A percentile compares a stretch with the other conserved stretches of the same genome.
phyloP scores from a whole-genome alignment of 257 asterid species.

The Gentiana straminea region DNA sequence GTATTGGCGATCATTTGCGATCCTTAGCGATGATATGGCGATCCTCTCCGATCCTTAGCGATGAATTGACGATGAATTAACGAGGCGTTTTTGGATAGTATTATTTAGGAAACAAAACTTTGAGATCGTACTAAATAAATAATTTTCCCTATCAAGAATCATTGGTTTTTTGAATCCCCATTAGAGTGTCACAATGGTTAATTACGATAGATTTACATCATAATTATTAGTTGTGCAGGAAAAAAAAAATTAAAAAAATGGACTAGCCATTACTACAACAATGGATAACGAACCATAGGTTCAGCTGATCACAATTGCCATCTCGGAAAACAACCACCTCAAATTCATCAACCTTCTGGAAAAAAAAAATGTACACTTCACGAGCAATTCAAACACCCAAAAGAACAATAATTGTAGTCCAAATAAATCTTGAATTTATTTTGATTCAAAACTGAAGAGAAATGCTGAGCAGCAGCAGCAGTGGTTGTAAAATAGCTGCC shows the following conservation, averaged over 20 bases:
- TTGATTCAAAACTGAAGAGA: background rate
- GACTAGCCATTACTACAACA: background rate
- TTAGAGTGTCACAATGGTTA: too few relatives aligned
- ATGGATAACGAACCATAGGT: conserved; percentile 7
- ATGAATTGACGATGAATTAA: too few relatives aligned
- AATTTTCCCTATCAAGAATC: too few relatives aligned
- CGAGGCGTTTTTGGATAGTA: too few relatives aligned
- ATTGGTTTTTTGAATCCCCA: too few relatives aligned
- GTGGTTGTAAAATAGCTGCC: conserved; percentile 10
- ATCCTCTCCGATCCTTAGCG: too few relatives aligned
- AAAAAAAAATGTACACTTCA: background rate
- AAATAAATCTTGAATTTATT: background rate
- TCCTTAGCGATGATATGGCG: too few relatives aligned
- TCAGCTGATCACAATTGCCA: conserved; percentile 10
- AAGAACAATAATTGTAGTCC: conserved; percentile 1
- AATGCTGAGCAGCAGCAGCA: conserved; percentile 14
- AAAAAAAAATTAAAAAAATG: background rate
- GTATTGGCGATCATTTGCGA: too few relatives aligned
- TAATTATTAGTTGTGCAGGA: too few relatives aligned
- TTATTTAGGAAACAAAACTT: too few relatives aligned
- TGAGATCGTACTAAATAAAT: too few relatives aligned
- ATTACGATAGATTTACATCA: too few relatives aligned
- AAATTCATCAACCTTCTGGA: conserved; percentile 2
- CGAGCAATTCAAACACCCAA: background rate
- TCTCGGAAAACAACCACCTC: conserved; percentile 5